Evolutionary conservation across 2,329 filamentous ascomycete genomes (phyloP), one percentile per base, ranked within the genome.

Genomic region (Colletotrichum acutatum): DNA sequence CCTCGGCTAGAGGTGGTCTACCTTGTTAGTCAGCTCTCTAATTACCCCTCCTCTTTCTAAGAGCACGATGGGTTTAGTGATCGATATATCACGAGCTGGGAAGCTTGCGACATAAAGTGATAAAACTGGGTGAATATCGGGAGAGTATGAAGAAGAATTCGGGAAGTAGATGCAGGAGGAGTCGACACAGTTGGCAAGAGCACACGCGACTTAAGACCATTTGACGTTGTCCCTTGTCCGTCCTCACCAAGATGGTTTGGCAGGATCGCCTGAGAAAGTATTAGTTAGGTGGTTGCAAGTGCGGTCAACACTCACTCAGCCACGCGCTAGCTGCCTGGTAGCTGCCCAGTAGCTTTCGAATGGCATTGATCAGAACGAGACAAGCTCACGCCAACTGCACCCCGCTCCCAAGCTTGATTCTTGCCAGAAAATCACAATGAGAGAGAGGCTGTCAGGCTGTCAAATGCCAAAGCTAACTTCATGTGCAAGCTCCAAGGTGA

Each of bases 21-120:
- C 26, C 53, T 37, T 37, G 61, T 64, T 64, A 64, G 61, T 64
- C 61, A 64, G 61, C 61, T 34, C 30, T 14, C 12, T 34, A n/a
- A n/a, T n/a, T n/a, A 22, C 28, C 60, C 30, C n/a, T 64, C 61
- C 22, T 24, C 49, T 26, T 3, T 14, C 11, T 8, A 2, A 19
- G 5, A 22, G 28, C 24, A 8, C 28, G 12, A 64, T 12, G 7
- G 53, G 14, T n/a, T n/a, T n/a, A n/a, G n/a, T n/a, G n/a, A n/a
- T n/a, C n/a, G n/a, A n/a, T n/a, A n/a, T 19, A n/a, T 24, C n/a
- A 16, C 8, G 24, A 26, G 14, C 12, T 26, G 19, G 7, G 16
- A 32, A 62, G 7, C 7, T 37, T 7, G 12, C 3, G n/a, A 37
- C 14, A n/a, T 12, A 5, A n/a, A 6, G 16, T 5, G 5, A 5